Conservation (phyloP, 1,284 basidiomycete genomes). For the Hemileia vastatrix region DNA sequence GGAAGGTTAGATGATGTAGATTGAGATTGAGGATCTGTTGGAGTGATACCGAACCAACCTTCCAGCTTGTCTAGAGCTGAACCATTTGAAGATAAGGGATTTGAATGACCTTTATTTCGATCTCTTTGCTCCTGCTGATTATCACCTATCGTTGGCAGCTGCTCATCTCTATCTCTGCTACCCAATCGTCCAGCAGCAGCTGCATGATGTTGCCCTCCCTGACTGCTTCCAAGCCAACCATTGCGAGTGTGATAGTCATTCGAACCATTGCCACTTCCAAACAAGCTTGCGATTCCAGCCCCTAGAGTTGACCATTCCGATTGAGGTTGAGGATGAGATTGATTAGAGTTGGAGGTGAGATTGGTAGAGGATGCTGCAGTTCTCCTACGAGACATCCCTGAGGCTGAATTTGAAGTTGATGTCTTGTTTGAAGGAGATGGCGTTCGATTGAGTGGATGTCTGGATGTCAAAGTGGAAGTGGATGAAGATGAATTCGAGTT, state of each 20-base stretch:
- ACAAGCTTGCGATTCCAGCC: neutral
- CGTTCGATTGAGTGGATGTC: neutral
- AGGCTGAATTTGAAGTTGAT: neutral
- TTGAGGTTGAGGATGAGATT: neutral
- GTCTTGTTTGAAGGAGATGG: neutral
- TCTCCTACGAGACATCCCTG: neutral
- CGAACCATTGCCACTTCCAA: neutral
- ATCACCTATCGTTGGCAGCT: neutral
- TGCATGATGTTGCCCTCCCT: neutral
- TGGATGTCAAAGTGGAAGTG: neutral
- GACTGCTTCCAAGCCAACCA: too few species aligned
- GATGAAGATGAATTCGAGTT: neutral
- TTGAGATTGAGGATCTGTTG: too few species aligned
- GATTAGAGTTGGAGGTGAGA: neutral
- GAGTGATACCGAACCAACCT: too few species aligned
- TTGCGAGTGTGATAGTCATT: neutral
- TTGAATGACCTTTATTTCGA: neutral
- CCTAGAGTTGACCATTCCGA: neutral
- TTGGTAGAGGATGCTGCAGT: neutral
- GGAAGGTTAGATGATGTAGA: neutral
- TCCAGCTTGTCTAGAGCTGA: too few species aligned
- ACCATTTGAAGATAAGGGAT: neutral
- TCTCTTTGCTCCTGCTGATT: neutral
- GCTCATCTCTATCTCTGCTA: neutral
- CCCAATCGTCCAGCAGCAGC: too few species aligned